Evolutionary conservation across 306 rosid genomes (phyloP).

Genomic region (Fragaria iinumae): DNA sequence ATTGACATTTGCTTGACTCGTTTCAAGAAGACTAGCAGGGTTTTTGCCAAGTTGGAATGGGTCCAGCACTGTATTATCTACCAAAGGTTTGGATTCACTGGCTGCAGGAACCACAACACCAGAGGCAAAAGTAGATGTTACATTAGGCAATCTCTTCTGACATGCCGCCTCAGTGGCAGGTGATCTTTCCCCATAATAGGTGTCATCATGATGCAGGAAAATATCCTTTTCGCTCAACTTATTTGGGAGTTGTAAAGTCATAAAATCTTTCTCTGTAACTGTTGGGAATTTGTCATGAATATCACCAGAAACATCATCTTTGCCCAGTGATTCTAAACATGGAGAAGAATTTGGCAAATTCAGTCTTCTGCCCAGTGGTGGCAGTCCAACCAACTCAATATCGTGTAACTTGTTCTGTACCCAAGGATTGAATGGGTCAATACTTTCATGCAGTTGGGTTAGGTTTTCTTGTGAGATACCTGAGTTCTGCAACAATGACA

Average conservation of each 20-base stretch:
- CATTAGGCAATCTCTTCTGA: constrained; percentile 34
- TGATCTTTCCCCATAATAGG: constrained; percentile 38
- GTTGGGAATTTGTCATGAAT: constrained; percentile 24
- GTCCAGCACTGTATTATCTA: constrained; percentile 23
- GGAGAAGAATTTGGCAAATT: constrained; percentile 40
- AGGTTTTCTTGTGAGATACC: constrained; percentile 38
- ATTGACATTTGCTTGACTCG: constrained; percentile 27
- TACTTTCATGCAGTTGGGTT: constrained; percentile 34
- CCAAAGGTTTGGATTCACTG: constrained; percentile 16
- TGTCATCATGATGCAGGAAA: constrained; percentile 34
- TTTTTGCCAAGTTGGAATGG: constrained; percentile 31
- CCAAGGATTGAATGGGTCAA: constrained; percentile 33
- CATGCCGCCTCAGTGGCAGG: constrained; percentile 26
- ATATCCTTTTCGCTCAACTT: constrained; percentile 29
- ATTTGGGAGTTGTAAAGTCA: constrained; percentile 23
- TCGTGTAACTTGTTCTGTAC: constrained; percentile 36
- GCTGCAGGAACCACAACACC: constrained; percentile 30
- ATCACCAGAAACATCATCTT: constrained; percentile 31
- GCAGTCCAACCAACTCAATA: constrained; percentile 39
- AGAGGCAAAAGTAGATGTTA: constrained; percentile 28
- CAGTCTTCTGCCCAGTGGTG: constrained; percentile 17
- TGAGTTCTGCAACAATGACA: constrained; percentile 37
- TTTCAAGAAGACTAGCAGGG: constrained; percentile 27
- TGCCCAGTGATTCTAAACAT: constrained; percentile 33
- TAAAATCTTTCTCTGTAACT: constrained; percentile 30